Conservation (phyloP, 371 early-diverging fungal species). For the Smittium culicis region DNA sequence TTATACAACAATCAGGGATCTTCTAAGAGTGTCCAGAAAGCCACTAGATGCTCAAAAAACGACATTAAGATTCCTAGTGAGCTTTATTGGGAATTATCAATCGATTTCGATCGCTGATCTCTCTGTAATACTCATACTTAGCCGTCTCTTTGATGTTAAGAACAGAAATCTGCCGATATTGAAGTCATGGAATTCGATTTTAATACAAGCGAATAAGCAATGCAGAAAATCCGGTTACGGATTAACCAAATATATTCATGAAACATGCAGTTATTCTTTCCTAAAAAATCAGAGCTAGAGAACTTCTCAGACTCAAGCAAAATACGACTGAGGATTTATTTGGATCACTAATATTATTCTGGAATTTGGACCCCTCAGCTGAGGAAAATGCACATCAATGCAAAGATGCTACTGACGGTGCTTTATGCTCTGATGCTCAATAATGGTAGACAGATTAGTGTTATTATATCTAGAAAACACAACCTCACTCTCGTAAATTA, state of each 20-base stretch:
- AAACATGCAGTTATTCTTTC: not conserved
- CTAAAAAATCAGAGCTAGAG: not conserved
- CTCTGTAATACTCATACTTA: not conserved
- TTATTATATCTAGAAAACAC: not conserved
- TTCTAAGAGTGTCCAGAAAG: not conserved
- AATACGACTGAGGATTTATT: not conserved
- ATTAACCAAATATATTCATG: not conserved
- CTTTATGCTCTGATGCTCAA: not conserved
- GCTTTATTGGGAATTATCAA: not conserved
- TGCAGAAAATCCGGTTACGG: not conserved
- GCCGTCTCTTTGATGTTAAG: not conserved
- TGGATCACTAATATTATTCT: not conserved
- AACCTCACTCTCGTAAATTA: not conserved
- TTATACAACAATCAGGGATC: not conserved
- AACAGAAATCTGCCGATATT: not conserved
- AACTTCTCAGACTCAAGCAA: not conserved
- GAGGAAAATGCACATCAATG: not conserved
- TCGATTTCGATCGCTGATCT: not conserved
- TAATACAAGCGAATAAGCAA: conserved; percentile 1
- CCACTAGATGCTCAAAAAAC: not conserved
- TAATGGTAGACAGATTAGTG: not conserved
- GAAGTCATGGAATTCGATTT: not conserved
- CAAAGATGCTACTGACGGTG: not conserved
- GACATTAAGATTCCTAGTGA: not conserved
- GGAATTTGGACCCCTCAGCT: not conserved